These are phyloP conservation scores for Globisporangium nunn DNA, from an alignment of 352 stramenopile species.

Conservation along the genomic window DNA sequence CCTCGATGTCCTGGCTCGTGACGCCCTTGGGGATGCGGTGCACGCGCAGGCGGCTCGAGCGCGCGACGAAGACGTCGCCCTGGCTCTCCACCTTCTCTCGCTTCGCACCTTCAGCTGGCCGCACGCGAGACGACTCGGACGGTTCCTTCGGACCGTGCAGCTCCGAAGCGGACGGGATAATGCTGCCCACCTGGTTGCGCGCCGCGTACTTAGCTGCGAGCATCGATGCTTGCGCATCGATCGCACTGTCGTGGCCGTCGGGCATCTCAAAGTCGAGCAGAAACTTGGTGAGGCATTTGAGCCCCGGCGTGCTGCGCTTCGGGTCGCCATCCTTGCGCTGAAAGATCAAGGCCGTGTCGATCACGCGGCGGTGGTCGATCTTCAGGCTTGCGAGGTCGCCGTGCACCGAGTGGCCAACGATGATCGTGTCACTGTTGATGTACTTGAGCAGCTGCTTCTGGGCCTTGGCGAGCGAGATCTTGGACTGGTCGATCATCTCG, in stretches of 20 bases:
- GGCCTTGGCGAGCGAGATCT: conserved; percentile 65
- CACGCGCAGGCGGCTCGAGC: conserved; percentile 60
- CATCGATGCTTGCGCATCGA: conserved; percentile 84
- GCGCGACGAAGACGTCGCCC: conserved; percentile 23
- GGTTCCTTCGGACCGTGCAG: conserved; percentile 39
- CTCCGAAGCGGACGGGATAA: conserved; percentile 65
- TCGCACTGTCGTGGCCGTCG: conserved; percentile 75
- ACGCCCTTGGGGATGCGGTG: conserved; percentile 71
- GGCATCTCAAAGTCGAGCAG: conserved; percentile 82
- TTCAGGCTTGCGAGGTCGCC: conserved; percentile 67
- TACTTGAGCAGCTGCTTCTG: conserved; percentile 85
- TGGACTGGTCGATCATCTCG: conserved; percentile 57
- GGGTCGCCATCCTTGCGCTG: conserved; percentile 38
- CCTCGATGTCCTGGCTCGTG: conserved; percentile 54
- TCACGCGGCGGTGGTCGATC: conserved; percentile 71
- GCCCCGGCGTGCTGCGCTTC: conserved; percentile 40
- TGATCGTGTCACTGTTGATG: conserved; percentile 73
- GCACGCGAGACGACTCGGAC: neutral
- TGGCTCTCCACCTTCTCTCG: conserved; percentile 11
- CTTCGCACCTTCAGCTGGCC: conserved; percentile 5
- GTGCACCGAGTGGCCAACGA: conserved; percentile 78
- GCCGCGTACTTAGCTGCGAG: conserved; percentile 75
- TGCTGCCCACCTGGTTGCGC: conserved; percentile 38
- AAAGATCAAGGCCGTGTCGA: conserved; percentile 81
- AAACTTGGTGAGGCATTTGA: conserved; percentile 75